These are phyloP conservation scores for Elaeagnus macrophylla DNA, from an alignment of 306 rosid species.

Conservation along the genomic window DNA sequence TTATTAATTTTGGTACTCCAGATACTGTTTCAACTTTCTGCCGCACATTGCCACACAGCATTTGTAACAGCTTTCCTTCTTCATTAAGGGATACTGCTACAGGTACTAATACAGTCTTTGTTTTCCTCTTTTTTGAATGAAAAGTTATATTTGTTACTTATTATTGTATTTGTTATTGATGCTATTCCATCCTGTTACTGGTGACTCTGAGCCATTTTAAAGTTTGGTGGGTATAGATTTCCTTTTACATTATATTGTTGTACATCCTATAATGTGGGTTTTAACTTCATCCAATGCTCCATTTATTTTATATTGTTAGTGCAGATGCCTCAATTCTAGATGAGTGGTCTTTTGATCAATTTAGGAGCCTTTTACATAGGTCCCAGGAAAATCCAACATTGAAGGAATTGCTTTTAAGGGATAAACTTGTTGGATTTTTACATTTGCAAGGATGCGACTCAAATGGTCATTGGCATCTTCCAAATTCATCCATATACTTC, in stretches of 20 bases:
- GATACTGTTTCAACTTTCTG: constrained; percentile 88
- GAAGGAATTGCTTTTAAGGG: constrained; percentile 55
- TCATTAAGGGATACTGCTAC: constrained; percentile 79
- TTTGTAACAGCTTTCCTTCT: constrained; percentile 76
- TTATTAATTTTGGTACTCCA: constrained; percentile 76
- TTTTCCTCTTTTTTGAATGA: too few relatives aligned
- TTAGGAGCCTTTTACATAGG: constrained; percentile 58
- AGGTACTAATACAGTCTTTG: constrained; percentile 25
- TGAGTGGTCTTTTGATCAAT: constrained; percentile 86
- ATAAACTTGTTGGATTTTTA: constrained; percentile 64
- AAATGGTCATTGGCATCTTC: constrained; percentile 88
- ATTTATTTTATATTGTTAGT: constrained; percentile 19
- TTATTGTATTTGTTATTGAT: neutral
- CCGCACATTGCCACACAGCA: constrained; percentile 66
- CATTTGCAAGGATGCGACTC: constrained; percentile 91
- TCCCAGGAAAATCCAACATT: constrained; percentile 56
- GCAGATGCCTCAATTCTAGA: constrained; percentile 92
- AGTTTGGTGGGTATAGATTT: neutral
- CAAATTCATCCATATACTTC: constrained; percentile 72
- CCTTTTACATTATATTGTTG: neutral
- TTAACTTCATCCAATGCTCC: constrained; percentile 11
- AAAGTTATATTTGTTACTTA: too few relatives aligned
- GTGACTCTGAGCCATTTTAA: neutral
- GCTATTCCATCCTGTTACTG: neutral
- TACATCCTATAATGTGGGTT: constrained; percentile 3